A percentile compares a stretch with the other conserved stretches of the same genome.
These are phyloP conservation scores for Mrakia blollopis DNA, from an alignment of 768 basidiomycete species.

Conservation along the genomic window DNA sequence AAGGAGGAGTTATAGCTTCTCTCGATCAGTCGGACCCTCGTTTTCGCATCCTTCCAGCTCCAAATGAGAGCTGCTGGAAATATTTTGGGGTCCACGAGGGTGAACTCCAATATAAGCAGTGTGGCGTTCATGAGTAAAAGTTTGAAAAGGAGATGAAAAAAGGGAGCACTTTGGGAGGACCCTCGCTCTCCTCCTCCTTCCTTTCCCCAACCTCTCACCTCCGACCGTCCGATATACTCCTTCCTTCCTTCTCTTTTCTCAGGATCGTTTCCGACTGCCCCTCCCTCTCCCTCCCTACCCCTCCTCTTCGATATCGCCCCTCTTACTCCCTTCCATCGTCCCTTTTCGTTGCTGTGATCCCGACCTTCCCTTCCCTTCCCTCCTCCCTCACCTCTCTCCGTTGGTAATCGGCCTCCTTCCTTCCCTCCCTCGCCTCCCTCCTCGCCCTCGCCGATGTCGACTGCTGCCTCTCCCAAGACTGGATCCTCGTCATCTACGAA, in stretches of 20 bases:
- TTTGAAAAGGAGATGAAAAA: no score
- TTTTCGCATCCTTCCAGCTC: no score
- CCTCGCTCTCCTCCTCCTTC: not conserved
- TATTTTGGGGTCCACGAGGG: no score
- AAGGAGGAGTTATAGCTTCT: not conserved
- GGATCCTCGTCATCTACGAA: conserved; percentile 20
- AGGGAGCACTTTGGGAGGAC: no score
- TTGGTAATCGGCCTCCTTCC: not conserved
- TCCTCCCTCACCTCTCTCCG: not conserved
- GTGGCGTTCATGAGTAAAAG: no score
- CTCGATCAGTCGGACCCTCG: no score
- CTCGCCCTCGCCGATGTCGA: not conserved
- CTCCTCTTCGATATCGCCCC: not conserved
- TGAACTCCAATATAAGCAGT: no score
- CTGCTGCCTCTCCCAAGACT: not conserved
- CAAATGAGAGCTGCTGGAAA: no score
- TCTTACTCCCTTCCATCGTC: not conserved
- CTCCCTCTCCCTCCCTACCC: not conserved
- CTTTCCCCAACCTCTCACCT: not conserved
- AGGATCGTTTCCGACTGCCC: not conserved
- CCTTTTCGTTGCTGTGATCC: not conserved
- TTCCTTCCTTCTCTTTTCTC: not conserved
- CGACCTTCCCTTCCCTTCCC: not conserved
- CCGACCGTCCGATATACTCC: not conserved
- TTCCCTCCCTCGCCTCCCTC: not conserved